A percentile compares a stretch with the other conserved stretches of the same genome.
These are phyloP conservation scores for Kwoniella mangroviensis DNA, from an alignment of 768 basidiomycete species.

Conservation along the genomic window DNA sequence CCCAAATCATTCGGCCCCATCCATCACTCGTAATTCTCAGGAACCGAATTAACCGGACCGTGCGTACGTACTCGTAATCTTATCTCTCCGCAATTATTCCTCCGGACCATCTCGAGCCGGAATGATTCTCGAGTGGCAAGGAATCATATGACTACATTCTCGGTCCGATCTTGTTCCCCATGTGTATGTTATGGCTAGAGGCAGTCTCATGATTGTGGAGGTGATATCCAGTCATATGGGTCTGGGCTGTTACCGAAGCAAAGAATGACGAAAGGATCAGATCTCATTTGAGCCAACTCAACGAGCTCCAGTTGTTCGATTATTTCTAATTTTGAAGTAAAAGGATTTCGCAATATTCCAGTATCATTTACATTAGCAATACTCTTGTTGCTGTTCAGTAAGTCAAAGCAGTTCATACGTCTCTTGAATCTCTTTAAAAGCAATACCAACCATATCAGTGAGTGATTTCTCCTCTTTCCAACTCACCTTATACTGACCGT, in stretches of 20 bases:
- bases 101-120: not conserved
- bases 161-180: not conserved
- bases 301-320: no score
- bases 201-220: not conserved
- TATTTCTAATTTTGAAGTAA: no score
- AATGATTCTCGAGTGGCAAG: not conserved
- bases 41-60: not conserved
- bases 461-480: no score
- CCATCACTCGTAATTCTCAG: not conserved
- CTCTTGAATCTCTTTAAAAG: no score
- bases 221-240: not conserved
- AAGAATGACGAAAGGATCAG: no score
- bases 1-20: not conserved
- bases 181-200: not conserved
- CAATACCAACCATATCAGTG: no score
- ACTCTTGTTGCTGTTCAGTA: no score
- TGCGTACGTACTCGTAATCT: not conserved
- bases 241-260: no score
- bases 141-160: not conserved
- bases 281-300: no score
- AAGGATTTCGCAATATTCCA: no score
- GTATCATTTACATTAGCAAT: no score
- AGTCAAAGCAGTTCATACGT: no score
- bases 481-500: not conserved
- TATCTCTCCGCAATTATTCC: constrained; percentile 16